Base-by-base conservation (phyloP, 2,329 filamentous ascomycete genomes). In the Aspergillus jensenii region DNA sequence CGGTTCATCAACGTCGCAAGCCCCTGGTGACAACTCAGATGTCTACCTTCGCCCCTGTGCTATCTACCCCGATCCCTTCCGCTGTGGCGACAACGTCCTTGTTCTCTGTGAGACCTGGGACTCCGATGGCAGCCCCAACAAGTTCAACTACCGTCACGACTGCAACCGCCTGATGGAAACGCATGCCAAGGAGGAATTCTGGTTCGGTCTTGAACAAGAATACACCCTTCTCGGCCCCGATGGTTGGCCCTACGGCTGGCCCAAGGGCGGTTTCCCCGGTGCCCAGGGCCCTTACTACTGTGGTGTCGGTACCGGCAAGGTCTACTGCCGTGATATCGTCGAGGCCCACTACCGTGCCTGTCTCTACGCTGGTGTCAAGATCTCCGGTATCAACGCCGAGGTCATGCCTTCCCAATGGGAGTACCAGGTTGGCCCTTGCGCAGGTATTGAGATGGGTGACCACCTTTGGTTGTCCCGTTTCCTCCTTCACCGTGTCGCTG, bases 381-480 rank as follows among this genome's bases (percentile, higher is more conserved):
- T 99, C 79, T 96, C 93, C 25, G 95, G 95, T 73, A 98, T 95
- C 82, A 99, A 99, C 79, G 95, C 95, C 66, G 95, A 99, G 85
- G 95, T 99, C 73, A 96, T 97, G 90, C 90, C 92, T 64, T 92
- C 90, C 60, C 93, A 97, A 80, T 98, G 93, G 93, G 93, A 98
- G 78, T 97, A 91, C 87, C 93, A 97, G 77, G 90, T 97, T 70
- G 93, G 93, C 58, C 93, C 93, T 64, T 96, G 91, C 79, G 78
- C 82, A 55, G 93, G 92, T 64, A 97, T 97, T 70, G 82, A 88
- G 75, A 90, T 98, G 84, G 95, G 95, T 77, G 95, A 99, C 78
- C 88, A 98, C 74, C 91, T 99, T 71, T 98, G 93, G 95, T 83
- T 96, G 71, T 90, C 90, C 65, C 89, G 91, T 65, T 96, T 92